Conservation (phyloP, 345 rosid species). For the Physaria fendleri region DNA sequence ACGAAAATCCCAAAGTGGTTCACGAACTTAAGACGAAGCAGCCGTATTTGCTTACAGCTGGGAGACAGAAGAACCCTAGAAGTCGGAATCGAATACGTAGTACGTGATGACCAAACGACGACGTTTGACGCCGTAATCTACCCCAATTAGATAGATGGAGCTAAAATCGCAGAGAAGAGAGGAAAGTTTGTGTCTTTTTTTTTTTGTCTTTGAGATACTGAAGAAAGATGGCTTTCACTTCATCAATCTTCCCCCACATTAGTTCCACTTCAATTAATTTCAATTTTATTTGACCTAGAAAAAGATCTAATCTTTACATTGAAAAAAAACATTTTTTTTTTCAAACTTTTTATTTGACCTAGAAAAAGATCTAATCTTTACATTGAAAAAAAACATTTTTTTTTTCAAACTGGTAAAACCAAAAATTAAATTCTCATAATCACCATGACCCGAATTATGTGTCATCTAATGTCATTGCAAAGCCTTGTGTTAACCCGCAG, state of each 20-base stretch:
- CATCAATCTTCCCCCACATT: not conserved
- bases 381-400: not conserved
- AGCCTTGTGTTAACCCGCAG: too few species aligned
- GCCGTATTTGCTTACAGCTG: conserved; percentile 1
- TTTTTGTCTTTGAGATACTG: not conserved
- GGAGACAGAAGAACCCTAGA: conserved; percentile 14
- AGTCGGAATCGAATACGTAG: conserved; percentile 1
- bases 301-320: not conserved
- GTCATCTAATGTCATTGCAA: too few species aligned
- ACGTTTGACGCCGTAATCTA: conserved; percentile 13
- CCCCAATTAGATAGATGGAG: not conserved
- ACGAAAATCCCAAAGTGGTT: not conserved
- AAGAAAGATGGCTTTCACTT: not conserved
- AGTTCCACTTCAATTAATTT: not conserved
- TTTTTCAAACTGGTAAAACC: too few species aligned
- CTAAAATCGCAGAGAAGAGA: conserved; percentile 16
- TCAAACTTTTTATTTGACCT: conserved; percentile 25
- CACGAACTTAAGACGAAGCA: not conserved
- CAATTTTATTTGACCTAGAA: conserved; percentile 25
- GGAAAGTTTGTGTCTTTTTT: conserved; percentile 9
- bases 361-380: not conserved
- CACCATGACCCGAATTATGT: too few species aligned
- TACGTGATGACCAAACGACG: not conserved
- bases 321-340: not conserved
- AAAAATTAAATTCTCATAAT: too few species aligned